phyloP scores from a whole-genome alignment of 2,329 filamentous ascomycete species.

The Colletotrichum paranaense region DNA sequence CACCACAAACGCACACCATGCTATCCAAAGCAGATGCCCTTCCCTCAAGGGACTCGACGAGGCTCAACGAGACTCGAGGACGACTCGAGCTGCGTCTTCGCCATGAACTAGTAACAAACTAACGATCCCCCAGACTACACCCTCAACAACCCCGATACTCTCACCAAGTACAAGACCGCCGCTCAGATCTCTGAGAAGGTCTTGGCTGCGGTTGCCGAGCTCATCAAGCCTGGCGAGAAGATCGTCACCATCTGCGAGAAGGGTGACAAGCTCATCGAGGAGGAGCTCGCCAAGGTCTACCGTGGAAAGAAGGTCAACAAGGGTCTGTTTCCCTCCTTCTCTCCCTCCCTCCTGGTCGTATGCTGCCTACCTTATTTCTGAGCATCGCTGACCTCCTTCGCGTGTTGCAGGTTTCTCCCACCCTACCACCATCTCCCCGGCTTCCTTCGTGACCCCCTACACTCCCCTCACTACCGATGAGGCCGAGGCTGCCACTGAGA shows the following conservation, averaged over 20 bases:
- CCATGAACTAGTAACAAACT: conserved; percentile 1
- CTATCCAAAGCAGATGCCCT: conserved; percentile 4
- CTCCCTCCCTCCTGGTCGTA: not conserved
- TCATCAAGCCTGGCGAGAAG: conserved; percentile 87
- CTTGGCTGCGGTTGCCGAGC: conserved; percentile 82
- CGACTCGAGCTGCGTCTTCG: conserved; percentile 2
- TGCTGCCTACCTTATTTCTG: conserved; percentile 26
- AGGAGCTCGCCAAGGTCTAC: conserved; percentile 95
- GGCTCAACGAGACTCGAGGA: conserved; percentile 12
- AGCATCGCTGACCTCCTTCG: conserved; percentile 20
- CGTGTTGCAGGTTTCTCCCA: conserved; percentile 80
- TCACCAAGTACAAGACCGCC: conserved; percentile 99
- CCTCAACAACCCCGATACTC: conserved; percentile 90
- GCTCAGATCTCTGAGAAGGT: conserved; percentile 96
- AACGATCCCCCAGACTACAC: conserved; percentile 74
- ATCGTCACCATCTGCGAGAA: conserved; percentile 94
- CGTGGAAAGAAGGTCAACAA: conserved; percentile 97
- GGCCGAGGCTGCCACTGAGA: conserved; percentile 81
- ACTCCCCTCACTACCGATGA: conserved; percentile 90
- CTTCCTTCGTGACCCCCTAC: conserved; percentile 95
- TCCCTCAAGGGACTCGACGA: not conserved
- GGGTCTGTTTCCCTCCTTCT: conserved; percentile 63
- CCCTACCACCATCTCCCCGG: conserved; percentile 94
- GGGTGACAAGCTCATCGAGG: conserved; percentile 93
- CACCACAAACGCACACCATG: not conserved